Evolutionary conservation across 2,329 filamentous ascomycete genomes (phyloP), one percentile per base, ranked within the genome.

Genomic region (Alternaria viburni): DNA sequence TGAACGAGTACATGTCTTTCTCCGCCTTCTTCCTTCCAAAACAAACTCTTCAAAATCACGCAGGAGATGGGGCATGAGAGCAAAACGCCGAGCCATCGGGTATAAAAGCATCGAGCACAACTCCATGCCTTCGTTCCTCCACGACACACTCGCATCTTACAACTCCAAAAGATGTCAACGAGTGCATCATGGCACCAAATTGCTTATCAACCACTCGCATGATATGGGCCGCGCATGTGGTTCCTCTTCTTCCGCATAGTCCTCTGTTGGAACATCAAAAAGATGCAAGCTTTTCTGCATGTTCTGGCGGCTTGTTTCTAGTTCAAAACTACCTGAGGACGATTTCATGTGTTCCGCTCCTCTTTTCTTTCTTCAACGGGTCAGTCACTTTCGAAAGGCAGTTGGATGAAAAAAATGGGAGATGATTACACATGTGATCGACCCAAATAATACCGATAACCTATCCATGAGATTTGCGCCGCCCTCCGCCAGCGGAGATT

Each of bases 61-160:
- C 15, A 1, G 0, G 30, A 8, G 1, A 41, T 41, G 2, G 0
- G 2, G 5, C 15, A 41, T 41, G 15, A 8, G 2, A 41, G 1
- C 36, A 2, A 6, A 17, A 11, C 9, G 36, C 36, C 9, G n/a
- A 41, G 36, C n/a, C 17, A 10, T 17, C 4, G 36, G 17, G 2
- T 41, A 41, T 41, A 41, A 41, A 41, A 10, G 6, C 5, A 30
- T 4, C 3, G 21, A 23, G 3, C 3, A 4, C 21, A 5, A 23
- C 21, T 4, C 21, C 8, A 41, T 10, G 15, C 32, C 8, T 41
- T 17, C 9, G n/a, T 41, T 41, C 36, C 8, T 41, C 15, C 9
- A 17, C n/a, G n/a, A n/a, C 15, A n/a, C 1, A 41, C 32, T 41
- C 32, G 32, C 1, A 9, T 1, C 10, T 2, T 41, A 4, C 32